Conservation (phyloP, 257 asterid species). For the Mentha longifolia region DNA sequence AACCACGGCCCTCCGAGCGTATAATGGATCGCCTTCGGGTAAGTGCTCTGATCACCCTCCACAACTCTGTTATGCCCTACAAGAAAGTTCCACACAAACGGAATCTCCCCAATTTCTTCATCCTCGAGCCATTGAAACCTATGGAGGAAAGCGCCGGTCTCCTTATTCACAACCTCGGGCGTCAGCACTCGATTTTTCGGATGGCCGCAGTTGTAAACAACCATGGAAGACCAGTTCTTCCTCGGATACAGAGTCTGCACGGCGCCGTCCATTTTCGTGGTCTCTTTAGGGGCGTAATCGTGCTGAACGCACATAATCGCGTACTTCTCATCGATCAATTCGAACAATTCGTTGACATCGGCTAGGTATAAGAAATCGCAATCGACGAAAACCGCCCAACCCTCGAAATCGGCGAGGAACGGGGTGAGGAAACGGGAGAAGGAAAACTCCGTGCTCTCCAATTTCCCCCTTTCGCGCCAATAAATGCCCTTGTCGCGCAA, state of each 20-base stretch:
- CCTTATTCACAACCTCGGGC: constrained; percentile 77
- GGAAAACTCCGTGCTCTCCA: constrained; percentile 85
- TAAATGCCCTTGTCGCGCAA: constrained; percentile 60
- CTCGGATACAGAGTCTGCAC: constrained; percentile 80
- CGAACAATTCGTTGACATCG: constrained; percentile 57
- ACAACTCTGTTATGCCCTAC: constrained; percentile 80
- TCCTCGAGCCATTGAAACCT: constrained; percentile 87
- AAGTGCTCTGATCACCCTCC: constrained; percentile 55
- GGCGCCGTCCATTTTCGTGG: constrained; percentile 89
- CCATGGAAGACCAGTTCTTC: constrained; percentile 98
- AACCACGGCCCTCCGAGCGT: constrained; percentile 99
- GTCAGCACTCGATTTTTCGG: constrained; percentile 61
- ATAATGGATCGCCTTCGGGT: constrained; percentile 78
- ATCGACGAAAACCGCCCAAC: constrained; percentile 90
- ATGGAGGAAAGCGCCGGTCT: constrained; percentile 79
- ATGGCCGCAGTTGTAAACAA: constrained; percentile 79
- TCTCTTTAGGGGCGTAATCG: constrained; percentile 82
- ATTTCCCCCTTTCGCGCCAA: constrained; percentile 76
- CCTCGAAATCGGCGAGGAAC: constrained; percentile 53
- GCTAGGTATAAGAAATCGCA: constrained; percentile 79
- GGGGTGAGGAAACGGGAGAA: constrained; percentile 79
- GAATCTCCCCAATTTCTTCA: constrained; percentile 76
- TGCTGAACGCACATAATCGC: constrained; percentile 90
- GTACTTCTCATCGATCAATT: constrained; percentile 62
- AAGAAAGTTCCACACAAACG: constrained; percentile 84